A percentile compares a stretch with the other conserved stretches of the same genome.
Conservation (phyloP, 495 filamentous ascomycete genomes). For the Penicillium mononematosum region DNA sequence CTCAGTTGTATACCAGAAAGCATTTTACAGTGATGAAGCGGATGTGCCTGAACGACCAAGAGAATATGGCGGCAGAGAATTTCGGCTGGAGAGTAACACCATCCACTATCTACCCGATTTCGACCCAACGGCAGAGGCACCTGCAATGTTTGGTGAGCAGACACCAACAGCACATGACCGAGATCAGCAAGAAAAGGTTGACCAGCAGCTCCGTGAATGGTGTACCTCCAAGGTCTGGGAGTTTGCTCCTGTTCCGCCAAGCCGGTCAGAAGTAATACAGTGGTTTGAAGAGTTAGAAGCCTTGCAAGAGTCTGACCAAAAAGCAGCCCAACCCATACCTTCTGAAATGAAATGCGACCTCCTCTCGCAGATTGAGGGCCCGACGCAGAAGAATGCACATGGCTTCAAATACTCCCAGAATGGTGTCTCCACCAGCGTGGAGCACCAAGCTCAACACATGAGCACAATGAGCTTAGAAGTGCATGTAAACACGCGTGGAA, state of each 20-base stretch:
- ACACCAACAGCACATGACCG: conserved; percentile 44
- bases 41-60: conserved; percentile 78
- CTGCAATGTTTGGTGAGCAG: conserved; percentile 56
- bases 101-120: conserved; percentile 79
- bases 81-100: conserved; percentile 70
- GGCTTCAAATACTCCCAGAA: conserved; percentile 89
- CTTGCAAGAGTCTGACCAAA: conserved; percentile 2
- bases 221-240: conserved; percentile 39
- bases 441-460: conserved; percentile 91
- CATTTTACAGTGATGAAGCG: conserved; percentile 80
- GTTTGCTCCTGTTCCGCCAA: conserved; percentile 61
- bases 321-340: conserved; percentile 14
- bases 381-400: conserved; percentile 80
- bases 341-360: conserved; percentile 31
- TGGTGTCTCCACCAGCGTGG: conserved; percentile 67
- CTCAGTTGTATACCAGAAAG: conserved; percentile 75
- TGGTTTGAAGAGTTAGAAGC: conserved; percentile 58
- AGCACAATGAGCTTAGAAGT: conserved; percentile 93
- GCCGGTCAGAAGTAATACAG: conserved; percentile 62
- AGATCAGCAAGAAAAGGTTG: conserved; percentile 47
- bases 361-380: conserved; percentile 83
- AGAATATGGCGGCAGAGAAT: conserved; percentile 88
- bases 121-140: conserved; percentile 60
- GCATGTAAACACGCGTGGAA: conserved; percentile 87
- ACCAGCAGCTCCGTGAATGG: conserved; percentile 46